Conservation (phyloP, 768 basidiomycete species). For the Amanita pseudoporphyria region DNA sequence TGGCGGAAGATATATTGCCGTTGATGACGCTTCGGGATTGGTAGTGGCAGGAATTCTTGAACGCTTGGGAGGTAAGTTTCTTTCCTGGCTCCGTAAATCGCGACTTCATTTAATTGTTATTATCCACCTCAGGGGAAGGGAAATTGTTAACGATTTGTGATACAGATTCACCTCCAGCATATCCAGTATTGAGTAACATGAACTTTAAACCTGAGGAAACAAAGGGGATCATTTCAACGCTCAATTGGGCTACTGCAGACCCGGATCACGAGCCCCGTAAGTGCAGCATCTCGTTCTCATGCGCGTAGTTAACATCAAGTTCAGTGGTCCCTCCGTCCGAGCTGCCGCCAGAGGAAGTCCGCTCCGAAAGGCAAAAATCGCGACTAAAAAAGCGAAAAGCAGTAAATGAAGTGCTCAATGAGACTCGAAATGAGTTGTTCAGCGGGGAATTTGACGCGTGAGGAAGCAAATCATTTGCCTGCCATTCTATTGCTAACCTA, state of each 20-base stretch:
- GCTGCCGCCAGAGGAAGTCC: conserved; percentile 44
- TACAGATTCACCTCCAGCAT: conserved; percentile 87
- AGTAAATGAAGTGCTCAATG: conserved; percentile 50
- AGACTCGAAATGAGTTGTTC: conserved; percentile 73
- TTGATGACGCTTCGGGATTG: conserved; percentile 89
- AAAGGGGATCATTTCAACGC: conserved; percentile 40
- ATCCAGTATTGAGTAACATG: conserved; percentile 75
- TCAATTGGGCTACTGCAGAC: conserved; percentile 90
- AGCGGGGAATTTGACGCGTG: conserved; percentile 85
- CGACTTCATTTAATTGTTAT: background rate
- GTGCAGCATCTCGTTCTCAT: conserved; percentile 11
- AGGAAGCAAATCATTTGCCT: conserved; percentile 13
- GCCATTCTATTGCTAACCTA: conserved; percentile 1
- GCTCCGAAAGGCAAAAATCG: conserved; percentile 62
- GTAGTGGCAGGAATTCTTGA: conserved; percentile 80
- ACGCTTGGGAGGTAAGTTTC: conserved; percentile 65
- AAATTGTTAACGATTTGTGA: conserved; percentile 79
- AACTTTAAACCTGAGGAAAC: conserved; percentile 63
- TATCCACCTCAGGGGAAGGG: conserved; percentile 60
- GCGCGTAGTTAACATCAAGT: conserved; percentile 1
- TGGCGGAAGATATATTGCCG: conserved; percentile 78
- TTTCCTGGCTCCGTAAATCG: background rate
- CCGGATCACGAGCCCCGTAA: conserved; percentile 63
- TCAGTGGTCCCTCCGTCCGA: conserved; percentile 55
- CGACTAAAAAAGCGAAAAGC: conserved; percentile 72